Conservation (phyloP, 768 basidiomycete species). For the Pisolithus tinctorius region DNA sequence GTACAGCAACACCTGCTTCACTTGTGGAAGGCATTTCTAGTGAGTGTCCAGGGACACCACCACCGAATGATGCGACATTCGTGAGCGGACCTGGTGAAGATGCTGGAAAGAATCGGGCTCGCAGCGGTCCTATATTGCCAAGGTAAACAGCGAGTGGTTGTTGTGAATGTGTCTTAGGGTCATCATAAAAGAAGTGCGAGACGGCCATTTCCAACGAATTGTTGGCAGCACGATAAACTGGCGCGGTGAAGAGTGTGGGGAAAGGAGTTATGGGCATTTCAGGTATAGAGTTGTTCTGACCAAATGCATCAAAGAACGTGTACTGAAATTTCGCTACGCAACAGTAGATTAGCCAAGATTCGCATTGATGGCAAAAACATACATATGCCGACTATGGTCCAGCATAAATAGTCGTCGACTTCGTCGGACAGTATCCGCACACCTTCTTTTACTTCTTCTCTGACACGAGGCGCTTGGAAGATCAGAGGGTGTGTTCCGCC, state of each 20-base stretch:
- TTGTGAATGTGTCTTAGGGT: constrained; percentile 56
- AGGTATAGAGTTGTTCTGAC: constrained; percentile 70
- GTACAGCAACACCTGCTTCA: constrained; percentile 15
- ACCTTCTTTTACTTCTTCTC: constrained; percentile 78
- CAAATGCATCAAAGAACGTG: constrained; percentile 88
- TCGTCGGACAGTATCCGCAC: constrained; percentile 72
- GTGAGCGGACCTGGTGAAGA: constrained; percentile 64
- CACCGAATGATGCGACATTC: constrained; percentile 52
- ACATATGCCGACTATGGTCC: constrained; percentile 97
- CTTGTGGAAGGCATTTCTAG: constrained; percentile 20
- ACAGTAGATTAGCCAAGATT: constrained; percentile 13
- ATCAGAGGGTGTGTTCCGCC: constrained; percentile 75
- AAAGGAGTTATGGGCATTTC: constrained; percentile 83
- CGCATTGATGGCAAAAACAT: constrained; percentile 27
- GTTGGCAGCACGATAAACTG: constrained; percentile 60
- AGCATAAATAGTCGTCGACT: constrained; percentile 91
- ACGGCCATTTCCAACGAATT: constrained; percentile 81
- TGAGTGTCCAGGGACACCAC: constrained; percentile 36
- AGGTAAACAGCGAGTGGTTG: constrained; percentile 84
- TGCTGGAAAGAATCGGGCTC: constrained; percentile 70
- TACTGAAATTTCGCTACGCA: constrained; percentile 83
- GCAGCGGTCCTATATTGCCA: constrained; percentile 82
- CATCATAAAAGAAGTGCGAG: constrained; percentile 81
- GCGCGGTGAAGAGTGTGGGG: constrained; percentile 78
- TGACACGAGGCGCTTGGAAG: constrained; percentile 73